phyloP scores from a whole-genome alignment of 441 rosid genomes.

The Populus hybrid region DNA sequence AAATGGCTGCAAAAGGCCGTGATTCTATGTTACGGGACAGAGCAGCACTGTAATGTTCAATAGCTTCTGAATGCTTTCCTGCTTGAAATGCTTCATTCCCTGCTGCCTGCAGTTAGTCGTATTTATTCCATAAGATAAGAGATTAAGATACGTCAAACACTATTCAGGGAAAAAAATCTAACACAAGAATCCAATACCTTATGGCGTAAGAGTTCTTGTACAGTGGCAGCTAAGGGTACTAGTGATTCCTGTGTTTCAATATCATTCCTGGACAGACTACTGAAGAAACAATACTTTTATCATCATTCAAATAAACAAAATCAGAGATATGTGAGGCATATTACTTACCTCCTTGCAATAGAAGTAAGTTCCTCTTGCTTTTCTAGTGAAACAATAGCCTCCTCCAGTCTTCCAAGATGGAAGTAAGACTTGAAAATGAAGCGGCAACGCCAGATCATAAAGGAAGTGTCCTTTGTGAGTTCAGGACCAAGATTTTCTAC shows the following conservation, averaged over 20 bases:
- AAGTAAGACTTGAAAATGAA: constrained; percentile 69
- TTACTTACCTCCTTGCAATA: constrained; percentile 42
- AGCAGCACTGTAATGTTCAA: constrained; percentile 85
- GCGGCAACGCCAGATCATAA: constrained; percentile 62
- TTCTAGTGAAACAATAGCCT: constrained; percentile 67
- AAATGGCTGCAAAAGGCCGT: constrained; percentile 85
- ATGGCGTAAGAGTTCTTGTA: constrained; percentile 62
- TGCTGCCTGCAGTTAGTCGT: constrained; percentile 43
- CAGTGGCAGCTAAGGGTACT: constrained; percentile 57
- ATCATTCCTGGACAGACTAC: constrained; percentile 31
- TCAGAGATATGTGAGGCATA: constrained; percentile 1
- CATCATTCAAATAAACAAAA: constrained; percentile 14
- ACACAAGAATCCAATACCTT: constrained; percentile 48
- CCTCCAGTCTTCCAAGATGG: constrained; percentile 83
- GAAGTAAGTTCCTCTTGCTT: constrained; percentile 47
- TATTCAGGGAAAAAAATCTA: constrained; percentile 10
- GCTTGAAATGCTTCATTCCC: constrained; percentile 96
- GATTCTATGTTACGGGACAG: constrained; percentile 76
- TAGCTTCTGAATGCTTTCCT: constrained; percentile 85
- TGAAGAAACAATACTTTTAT: constrained; percentile 18
- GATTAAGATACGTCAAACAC: neutral
- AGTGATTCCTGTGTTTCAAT: constrained; percentile 46
- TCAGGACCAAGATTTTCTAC: constrained; percentile 30
- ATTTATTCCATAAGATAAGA: neutral
- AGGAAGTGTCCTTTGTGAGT: constrained; percentile 37